Conservation (phyloP, 805 yeast species). For the Yamadazyma akitaensis region DNA sequence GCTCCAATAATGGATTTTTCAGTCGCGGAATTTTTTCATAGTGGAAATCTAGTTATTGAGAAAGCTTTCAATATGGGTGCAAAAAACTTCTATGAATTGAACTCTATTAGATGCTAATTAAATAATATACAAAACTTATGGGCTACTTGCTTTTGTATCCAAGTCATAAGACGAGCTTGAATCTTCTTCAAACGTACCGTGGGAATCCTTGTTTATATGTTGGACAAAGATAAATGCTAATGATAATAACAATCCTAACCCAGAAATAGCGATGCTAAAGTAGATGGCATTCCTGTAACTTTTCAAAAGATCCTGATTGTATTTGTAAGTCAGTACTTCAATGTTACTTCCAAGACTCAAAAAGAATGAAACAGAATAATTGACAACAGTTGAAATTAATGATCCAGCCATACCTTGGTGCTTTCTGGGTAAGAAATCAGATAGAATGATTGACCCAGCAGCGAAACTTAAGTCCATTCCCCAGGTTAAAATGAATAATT, state of each 20-base stretch:
- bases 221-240: constrained; percentile 23
- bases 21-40: constrained; percentile 3
- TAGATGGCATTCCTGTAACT: constrained; percentile 59
- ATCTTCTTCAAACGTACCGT: constrained; percentile 10
- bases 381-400: constrained; percentile 64
- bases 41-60: too few species aligned
- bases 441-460: constrained; percentile 61
- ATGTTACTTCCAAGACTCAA: constrained; percentile 71
- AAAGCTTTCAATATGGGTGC: background rate
- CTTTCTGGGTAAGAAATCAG: constrained; percentile 54
- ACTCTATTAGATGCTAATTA: background rate
- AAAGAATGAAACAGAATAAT: constrained; percentile 68
- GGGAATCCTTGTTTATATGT: constrained; percentile 6
- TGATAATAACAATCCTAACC: constrained; percentile 36
- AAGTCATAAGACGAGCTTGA: background rate
- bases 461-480: constrained; percentile 84
- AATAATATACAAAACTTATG: background rate
- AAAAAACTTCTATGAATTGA: background rate
- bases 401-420: constrained; percentile 82
- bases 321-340: constrained; percentile 31
- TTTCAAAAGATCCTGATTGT: constrained; percentile 19
- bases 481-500: constrained; percentile 54
- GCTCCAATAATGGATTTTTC: constrained; percentile 6
- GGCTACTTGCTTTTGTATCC: background rate
- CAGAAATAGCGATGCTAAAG: constrained; percentile 60